Evolutionary conservation across 306 rosid genomes (phyloP), one percentile per base, ranked within the genome.

Genomic region (Adenanthera pavonina): DNA sequence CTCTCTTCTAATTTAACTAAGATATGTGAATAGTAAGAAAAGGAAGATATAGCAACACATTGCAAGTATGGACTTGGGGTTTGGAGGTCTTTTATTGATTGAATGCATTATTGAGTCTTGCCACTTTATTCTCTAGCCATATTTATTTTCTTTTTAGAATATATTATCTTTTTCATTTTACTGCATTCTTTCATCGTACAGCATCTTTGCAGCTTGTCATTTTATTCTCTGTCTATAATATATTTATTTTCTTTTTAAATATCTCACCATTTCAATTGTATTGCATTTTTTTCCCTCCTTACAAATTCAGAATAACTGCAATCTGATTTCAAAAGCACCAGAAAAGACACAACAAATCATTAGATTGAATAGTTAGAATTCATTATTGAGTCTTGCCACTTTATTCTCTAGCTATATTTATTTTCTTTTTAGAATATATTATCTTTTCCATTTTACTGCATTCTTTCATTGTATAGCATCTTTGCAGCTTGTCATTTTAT

Each of bases 291-390:
- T 25, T 25, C 11, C 66, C 15, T 48, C 72, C 34, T 47, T 25
- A 38, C 53, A 79, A 61, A 68, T 67, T 76, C 62, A 75, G 38
- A 61, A 57, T 69, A 75, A 51, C 69, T 41, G 35, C 20, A 43
- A 74, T 60, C 41, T 72, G 49, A 72, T 38, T 77, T 72, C 5
- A 74, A 40, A 78, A 75, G 44, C 34, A 70, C 19, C n/a, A 81
- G 12, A 68, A 56, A 72, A 59, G 76, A 74, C 57, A 73, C 60
- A 74, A 61, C 77, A 81, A 34, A 25, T 47, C 20, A 57, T 4
- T 51, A 17, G 17, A 83, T 17, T 19, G 9, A 69, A 61, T 5
- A 70, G 14, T 15, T 36, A 35, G 38, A 52, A 76, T 69, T n/a
- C 57, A 85, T 72, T 74, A 74, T 25, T 25, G 30, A 25, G 30